Conservation (phyloP, 2,329 filamentous ascomycete genomes). For the Aureobasidium sp. region DNA sequence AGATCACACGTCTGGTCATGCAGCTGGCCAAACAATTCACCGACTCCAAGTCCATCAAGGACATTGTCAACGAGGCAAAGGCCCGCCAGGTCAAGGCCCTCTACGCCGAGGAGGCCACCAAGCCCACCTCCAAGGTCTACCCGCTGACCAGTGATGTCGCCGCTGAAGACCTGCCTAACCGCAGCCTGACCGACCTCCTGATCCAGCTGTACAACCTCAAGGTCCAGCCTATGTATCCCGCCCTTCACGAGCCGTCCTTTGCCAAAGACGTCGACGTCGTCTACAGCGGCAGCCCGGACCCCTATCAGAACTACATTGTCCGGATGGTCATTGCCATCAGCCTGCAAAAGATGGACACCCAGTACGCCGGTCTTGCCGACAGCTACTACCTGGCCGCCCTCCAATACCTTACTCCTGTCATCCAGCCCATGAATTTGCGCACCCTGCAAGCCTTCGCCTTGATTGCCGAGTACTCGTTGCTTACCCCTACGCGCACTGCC, state of each 20-base stretch:
- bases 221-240: conserved; percentile 82
- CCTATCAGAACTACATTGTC: conserved; percentile 77
- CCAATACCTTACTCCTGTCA: conserved; percentile 71
- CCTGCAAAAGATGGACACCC: conserved; percentile 81
- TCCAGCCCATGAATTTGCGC: conserved; percentile 81
- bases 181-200: conserved; percentile 67
- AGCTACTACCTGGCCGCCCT: conserved; percentile 91
- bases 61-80: conserved; percentile 74
- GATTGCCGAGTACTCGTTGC: conserved; percentile 82
- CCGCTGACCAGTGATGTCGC: conserved; percentile 82
- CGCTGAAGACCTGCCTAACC: conserved; percentile 66
- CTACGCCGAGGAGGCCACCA: conserved; percentile 56
- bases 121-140: conserved; percentile 72
- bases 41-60: conserved; percentile 82
- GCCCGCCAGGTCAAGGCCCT: conserved; percentile 62
- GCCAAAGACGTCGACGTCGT: conserved; percentile 71
- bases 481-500: conserved; percentile 86
- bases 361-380: conserved; percentile 89
- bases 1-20: conserved; percentile 91
- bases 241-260: conserved; percentile 77
- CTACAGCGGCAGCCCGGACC: conserved; percentile 64
- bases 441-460: conserved; percentile 85
- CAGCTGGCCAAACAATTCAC: conserved; percentile 93
- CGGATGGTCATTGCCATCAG: conserved; percentile 92
- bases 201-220: conserved; percentile 81